Evolutionary conservation across 306 rosid genomes (phyloP), one percentile per base, ranked within the genome.

Genomic region (Casuarina equisetifolia): DNA sequence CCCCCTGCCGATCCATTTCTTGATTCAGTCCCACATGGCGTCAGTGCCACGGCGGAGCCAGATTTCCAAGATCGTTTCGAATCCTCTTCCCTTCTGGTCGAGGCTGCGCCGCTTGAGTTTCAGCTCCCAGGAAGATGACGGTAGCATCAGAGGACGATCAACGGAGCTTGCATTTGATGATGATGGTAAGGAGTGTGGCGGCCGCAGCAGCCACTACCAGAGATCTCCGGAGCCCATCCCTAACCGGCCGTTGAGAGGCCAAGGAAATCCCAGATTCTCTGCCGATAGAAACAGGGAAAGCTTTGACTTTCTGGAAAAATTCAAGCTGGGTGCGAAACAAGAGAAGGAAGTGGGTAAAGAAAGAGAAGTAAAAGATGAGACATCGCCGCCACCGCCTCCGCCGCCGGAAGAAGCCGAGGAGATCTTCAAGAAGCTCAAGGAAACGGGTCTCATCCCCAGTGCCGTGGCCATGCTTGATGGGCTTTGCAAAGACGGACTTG

Each of bases 391-490:
- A 48, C 58, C 84, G 51, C 63, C 32, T 25, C 32, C 85, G 6
- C 77, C 72, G 57, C 89, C 93, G 25, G 91, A 88, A 57, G 93
- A 92, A 25, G 95, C 97, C 0, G 90, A 91, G 59, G 92, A 88
- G 84, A 92, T 92, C 58, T 92, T 95, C 87, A 92, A 84, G 88
- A 92, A 86, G 86, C 91, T 95, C 93, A 95, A 95, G 90, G 96
- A 92, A 84, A 87, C 92, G 36, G 98, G 98, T 77, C 85, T 95
- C 16, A 95, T 95, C 73, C 98, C 98, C 57, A 95, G 89, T 73
- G 93, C 97, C 2, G 97, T 92, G 71, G 97, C 97, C 25, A 95
- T 95, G 98, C 97, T 95, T 46, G 98, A 95, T 76, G 92, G 97
- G 50, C 87, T 95, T n/a, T 92, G 98, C 82, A 92, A 95, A 83